A percentile compares a stretch with the other conserved stretches of the same genome.
Conservation (phyloP, 352 stramenopile species). For the Phytophthora foliorum region DNA sequence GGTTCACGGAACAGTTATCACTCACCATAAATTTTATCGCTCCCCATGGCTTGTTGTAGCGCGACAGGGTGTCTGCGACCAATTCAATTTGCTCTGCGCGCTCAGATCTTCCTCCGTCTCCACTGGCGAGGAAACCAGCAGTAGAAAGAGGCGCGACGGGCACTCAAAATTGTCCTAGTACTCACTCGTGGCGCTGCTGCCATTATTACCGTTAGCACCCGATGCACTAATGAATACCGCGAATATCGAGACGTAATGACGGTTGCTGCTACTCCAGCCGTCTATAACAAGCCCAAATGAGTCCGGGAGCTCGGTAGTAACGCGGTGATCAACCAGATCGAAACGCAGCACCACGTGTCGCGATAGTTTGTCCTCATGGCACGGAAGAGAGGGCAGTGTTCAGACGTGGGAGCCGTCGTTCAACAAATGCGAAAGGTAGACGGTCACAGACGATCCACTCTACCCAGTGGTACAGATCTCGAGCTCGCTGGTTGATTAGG, state of each 20-base stretch:
- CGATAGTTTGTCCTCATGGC: too few relatives aligned
- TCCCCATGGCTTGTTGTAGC: neutral
- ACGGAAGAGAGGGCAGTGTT: too few relatives aligned
- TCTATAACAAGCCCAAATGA: neutral
- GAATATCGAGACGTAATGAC: neutral
- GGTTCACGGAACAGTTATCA: too few relatives aligned
- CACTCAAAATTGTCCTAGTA: neutral
- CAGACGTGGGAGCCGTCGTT: too few relatives aligned
- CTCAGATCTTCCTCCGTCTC: neutral
- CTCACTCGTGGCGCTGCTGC: neutral
- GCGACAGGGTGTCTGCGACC: neutral
- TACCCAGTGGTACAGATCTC: too few relatives aligned
- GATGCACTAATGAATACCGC: neutral
- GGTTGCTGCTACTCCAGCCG: neutral
- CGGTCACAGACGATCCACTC: too few relatives aligned
- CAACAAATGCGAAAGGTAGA: too few relatives aligned
- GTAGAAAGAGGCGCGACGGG: neutral
- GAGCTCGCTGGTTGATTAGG: too few relatives aligned
- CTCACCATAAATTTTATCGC: too few relatives aligned
- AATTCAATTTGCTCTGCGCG: neutral
- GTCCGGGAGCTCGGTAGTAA: neutral
- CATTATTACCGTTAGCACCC: neutral
- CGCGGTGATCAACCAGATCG: too few relatives aligned
- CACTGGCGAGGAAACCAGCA: neutral
- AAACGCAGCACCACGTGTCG: too few relatives aligned